Evolutionary conservation across 2,329 filamentous ascomycete genomes (phyloP).

Genomic region (Paracorniculantispora psalliotae): DNA sequence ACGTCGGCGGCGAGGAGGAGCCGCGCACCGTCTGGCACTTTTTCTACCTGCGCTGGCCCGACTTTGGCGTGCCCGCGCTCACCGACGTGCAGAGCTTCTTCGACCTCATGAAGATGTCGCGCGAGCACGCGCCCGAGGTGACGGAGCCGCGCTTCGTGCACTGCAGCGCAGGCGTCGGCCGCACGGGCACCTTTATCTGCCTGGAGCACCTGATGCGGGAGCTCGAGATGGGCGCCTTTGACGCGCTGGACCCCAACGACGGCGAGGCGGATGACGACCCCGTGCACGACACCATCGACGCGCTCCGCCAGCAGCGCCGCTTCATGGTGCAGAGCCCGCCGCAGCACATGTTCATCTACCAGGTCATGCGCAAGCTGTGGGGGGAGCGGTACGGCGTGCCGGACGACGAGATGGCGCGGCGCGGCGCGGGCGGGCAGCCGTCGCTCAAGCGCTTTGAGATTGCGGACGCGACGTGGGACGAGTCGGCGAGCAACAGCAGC

Average conservation of each 20-base stretch:
- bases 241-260: slow-evolving; percentile 28
- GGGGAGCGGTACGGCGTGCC: slow-evolving; percentile 53
- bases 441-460: slow-evolving; percentile 51
- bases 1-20: slow-evolving; percentile 40
- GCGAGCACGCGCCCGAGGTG: slow-evolving; percentile 47
- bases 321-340: slow-evolving; percentile 90
- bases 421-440: slow-evolving; percentile 36
- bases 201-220: slow-evolving; percentile 88
- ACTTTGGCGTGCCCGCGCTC: slow-evolving; percentile 75
- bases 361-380: slow-evolving; percentile 73
- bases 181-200: slow-evolving; percentile 92
- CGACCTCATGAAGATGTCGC: slow-evolving; percentile 63
- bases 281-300: slow-evolving; percentile 73
- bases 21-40: slow-evolving; percentile 72
- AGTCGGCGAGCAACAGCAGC: slow-evolving; percentile 17
- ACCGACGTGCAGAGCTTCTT: slow-evolving; percentile 64
- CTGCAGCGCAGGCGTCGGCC: slow-evolving; percentile 88
- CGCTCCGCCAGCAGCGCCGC: slow-evolving; percentile 78
- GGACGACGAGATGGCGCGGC: slow-evolving; percentile 23
- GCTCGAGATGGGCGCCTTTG: slow-evolving; percentile 67
- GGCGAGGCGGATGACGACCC: slow-evolving; percentile 46
- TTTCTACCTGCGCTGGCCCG: slow-evolving; percentile 82
- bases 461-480: slow-evolving; percentile 38
- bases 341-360: slow-evolving; percentile 86
- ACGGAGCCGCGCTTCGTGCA: slow-evolving; percentile 69